Evolutionary conservation across 1,139 yeast genomes (phyloP).

Genomic region (Debaryomyces coudertii): DNA sequence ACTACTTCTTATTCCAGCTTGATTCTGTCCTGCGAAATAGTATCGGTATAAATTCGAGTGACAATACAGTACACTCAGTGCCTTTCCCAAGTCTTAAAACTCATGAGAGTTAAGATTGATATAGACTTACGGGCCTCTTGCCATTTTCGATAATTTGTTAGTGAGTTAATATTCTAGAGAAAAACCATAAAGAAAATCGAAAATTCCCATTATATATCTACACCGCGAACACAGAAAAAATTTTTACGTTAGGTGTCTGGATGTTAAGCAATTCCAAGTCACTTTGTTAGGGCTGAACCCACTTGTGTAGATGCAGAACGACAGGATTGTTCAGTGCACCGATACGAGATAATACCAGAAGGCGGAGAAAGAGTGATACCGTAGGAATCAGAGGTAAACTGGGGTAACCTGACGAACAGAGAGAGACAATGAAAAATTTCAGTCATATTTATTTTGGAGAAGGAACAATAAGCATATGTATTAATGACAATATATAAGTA

Average conservation of each 20-base stretch:
- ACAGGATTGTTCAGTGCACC: not conserved
- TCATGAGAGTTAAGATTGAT: conserved; percentile 2
- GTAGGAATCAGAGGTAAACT: not conserved
- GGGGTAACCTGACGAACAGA: not conserved
- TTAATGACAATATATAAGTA: conserved; percentile 4
- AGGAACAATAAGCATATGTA: conserved; percentile 6
- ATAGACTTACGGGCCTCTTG: conserved; percentile 88
- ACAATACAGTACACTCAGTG: conserved; percentile 7
- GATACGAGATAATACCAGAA: not conserved
- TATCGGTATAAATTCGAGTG: conserved; percentile 12
- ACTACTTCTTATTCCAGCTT: not conserved
- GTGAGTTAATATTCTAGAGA: conserved; percentile 14
- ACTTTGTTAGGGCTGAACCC: conserved; percentile 5
- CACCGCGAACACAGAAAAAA: not conserved
- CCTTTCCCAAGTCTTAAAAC: conserved; percentile 7
- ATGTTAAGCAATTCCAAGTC: not conserved
- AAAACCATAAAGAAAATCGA: conserved; percentile 8
- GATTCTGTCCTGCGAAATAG: conserved; percentile 1
- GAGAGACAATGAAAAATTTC: not conserved
- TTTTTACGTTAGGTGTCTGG: conserved; percentile 2
- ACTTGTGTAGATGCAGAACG: not conserved
- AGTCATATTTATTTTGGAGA: conserved; percentile 1
- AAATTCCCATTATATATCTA: conserved; percentile 7
- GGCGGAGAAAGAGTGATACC: conserved; percentile 2
- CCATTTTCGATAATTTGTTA: conserved; percentile 61